Base-by-base conservation (phyloP, 495 filamentous ascomycete genomes). In the Podospora anserina region DNA sequence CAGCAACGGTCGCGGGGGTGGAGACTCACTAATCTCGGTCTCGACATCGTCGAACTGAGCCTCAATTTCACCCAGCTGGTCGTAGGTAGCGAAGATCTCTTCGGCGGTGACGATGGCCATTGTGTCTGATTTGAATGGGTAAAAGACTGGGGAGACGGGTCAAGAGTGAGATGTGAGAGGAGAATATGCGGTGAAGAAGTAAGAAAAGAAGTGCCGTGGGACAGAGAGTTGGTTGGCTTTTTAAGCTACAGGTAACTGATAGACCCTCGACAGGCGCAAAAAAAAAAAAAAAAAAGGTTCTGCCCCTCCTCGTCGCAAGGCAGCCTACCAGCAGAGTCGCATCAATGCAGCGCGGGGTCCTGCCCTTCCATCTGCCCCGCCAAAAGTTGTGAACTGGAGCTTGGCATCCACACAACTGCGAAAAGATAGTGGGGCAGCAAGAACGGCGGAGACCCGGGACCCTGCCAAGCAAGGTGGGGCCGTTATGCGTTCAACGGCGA, bases 1-100 rank as follows among this genome's bases (percentile, higher is more conserved):
- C 15, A 30, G 53, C 28, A 56, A 32, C 28, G 32, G 18, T 9
- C 13, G 55, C 55, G 3, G 18, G n/a, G 55, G 55, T 15, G 23
- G 23, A 1, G 26, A 83, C 86, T 79, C 77, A 92, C 90, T 86
- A 67, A 90, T 90, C 67, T 91, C 85, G 9, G 82, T 81, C 76
- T 92, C 90, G 19, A 85, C 87, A 64, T 89, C 83, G 59, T 91
- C 88, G 64, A 92, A 91, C 19, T 91, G 87, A 66, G 82, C 84
- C 82, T 92, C 90, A 60, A 92, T 79, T 44, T 86, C 84, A 23
- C 83, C 81, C 15, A 92, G 80, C 64, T 89, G 83, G 74, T 83
- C 83, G 70, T 84, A 88, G 26, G 79, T 80, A 32, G 86, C 78
- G 20, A 70, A 61, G 18, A 77, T 78, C 57, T 81, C 78, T 65